These are phyloP conservation scores for Myxozyma monticola DNA, from an alignment of 805 yeast species.

Conservation along the genomic window DNA sequence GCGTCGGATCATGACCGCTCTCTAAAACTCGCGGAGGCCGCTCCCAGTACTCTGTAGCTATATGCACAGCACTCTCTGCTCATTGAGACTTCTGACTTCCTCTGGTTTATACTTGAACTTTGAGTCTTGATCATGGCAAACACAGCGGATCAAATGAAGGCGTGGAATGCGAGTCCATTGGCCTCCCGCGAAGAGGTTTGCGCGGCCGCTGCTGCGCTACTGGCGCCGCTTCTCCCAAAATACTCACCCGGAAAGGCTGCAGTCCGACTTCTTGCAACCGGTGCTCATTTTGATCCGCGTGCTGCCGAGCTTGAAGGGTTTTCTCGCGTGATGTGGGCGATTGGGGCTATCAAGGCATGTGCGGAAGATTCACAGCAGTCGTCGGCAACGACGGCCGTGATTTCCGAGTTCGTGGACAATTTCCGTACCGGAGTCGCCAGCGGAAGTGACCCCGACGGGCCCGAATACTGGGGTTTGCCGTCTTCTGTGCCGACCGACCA, in stretches of 20 bases:
- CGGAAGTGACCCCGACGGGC: slow-evolving; percentile 37
- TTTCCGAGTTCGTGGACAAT: slow-evolving; percentile 3
- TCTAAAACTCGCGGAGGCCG: no score
- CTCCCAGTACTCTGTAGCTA: no score
- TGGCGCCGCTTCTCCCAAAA: slow-evolving; percentile 10
- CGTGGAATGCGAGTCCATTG: slow-evolving; percentile 6
- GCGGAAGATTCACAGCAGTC: slow-evolving; percentile 34
- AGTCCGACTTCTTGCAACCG: slow-evolving; percentile 31
- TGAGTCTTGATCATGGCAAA: no score
- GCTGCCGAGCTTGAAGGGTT: slow-evolving; percentile 39
- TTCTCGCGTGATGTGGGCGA: slow-evolving; percentile 40
- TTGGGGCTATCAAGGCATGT: slow-evolving; percentile 36
- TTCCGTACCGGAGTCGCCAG: slow-evolving; percentile 35
- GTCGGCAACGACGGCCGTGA: neutral
- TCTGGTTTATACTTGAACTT: no score
- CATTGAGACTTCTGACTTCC: no score
- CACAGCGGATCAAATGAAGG: neutral
- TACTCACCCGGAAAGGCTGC: slow-evolving; percentile 10
- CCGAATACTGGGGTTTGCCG: slow-evolving; percentile 38
- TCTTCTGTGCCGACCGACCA: slow-evolving; percentile 35
- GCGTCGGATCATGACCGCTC: no score
- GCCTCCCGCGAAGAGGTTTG: slow-evolving; percentile 5
- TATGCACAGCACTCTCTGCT: no score
- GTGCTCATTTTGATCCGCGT: slow-evolving; percentile 34
- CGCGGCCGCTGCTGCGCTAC: slow-evolving; percentile 3